Evolutionary conservation across 768 basidiomycete genomes (phyloP), one percentile per base, ranked within the genome.

Genomic region (Suillus subaureus): DNA sequence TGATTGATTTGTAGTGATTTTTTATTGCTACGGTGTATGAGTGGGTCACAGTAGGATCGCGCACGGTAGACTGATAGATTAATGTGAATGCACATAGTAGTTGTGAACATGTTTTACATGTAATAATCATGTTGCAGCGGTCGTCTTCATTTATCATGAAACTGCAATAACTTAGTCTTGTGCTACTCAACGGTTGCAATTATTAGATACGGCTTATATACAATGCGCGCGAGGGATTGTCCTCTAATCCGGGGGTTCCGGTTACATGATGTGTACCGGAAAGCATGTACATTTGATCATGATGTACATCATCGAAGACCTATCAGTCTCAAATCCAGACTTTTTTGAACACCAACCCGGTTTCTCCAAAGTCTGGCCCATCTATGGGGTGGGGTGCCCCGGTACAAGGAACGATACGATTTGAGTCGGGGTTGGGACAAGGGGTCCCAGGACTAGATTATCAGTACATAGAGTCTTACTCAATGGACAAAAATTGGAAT

Each of bases 1-100:
- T 84, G 75, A 84, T 84, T 66, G 83, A 84, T 42, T 61, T 84
- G 58, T 81, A 66, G 40, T 60, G 26, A 7, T n/a, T 35, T 55
- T 28, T 28, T 18, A 9, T 58, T 42, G 15, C 11, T 37, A 16
- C 15, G 1, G 58, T 60, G 39, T 42, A n/a, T 42, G 26, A 31
- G 26, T 40, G 39, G 37, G 39, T 57, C 16, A 57, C 23, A 6
- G 52, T 28, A 54, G 28, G 28, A 31, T 39, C 1, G 39, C 26
- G 16, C 16, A 16, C 39, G 16, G 28, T 18, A 6, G 8, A 31
- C 26, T 31, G 26, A 28, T 40, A 57, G 57, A 58, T 26, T 28
- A 26, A 23, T 58, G 23, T 58, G 39, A 60, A 60, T 60, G 18
- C 21, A 60, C 54, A 12, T 35, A 37, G 33, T 55, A 35, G 33